Evolutionary conservation across 768 basidiomycete species (phyloP), one percentile per base, ranked within the genome.

Genomic region (Pleurotus eryngii): DNA sequence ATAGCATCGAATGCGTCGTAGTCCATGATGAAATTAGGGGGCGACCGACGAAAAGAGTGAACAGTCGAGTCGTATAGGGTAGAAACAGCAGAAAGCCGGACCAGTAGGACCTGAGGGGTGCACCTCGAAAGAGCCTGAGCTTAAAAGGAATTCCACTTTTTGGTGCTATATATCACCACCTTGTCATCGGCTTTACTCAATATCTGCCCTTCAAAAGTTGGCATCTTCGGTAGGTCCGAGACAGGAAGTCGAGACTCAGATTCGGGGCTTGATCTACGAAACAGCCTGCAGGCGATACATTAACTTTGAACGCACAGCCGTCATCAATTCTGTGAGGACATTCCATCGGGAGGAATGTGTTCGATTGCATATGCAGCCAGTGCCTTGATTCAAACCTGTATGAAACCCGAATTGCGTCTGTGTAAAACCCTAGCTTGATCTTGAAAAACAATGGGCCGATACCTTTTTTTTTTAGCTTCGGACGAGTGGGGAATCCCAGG

Each of bases 1-100:
- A 90, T 76, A 47, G 90, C 90, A 69, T 92, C 88, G 68, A 83
- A 90, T 24, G 83, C 84, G 67, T 90, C 89, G 72, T 91, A 92
- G 70, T 90, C 87, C 80, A 89, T 89, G 60, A 54, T 64, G 57
- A 43, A 57, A 71, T 71, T 73, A 73, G 70, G 72, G 67, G 62
- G 67, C 61, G 62, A 66, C 60, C 49, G 57, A 59, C n/a, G 60
- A 66, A 68, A 68, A 64, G 65, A 64, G 60, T 64, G 67, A 66
- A 61, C 42, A 66, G 64, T 60, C 63, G 57, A 59, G 68, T 63
- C 64, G 67, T 64, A 69, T 72, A 73, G 67, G 64, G 63, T 74
- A 73, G 61, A 66, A 67, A 64, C 38, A 51, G 40, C 24, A 37
- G 39, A 35, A 20, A n/a, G 55, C 49, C 18, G 59, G 58, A 56